These are phyloP conservation scores for Zopfia rhizophila DNA, from an alignment of 2,329 filamentous ascomycete genomes.

Conservation along the genomic window DNA sequence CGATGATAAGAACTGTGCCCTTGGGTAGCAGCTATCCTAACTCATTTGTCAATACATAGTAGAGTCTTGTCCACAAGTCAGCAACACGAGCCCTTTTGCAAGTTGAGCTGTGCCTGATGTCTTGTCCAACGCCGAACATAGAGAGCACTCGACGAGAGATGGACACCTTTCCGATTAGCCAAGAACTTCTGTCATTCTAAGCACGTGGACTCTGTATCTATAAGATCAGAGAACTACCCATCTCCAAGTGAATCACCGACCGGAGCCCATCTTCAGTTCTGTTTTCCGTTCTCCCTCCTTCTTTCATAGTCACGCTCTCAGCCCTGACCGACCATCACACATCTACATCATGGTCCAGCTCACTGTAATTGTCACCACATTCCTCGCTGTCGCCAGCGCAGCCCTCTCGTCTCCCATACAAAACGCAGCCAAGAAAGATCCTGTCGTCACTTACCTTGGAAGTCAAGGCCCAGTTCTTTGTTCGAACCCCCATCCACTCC, in stretches of 20 bases:
- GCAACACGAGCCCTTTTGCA: no score
- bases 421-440: slow-evolving; percentile 35
- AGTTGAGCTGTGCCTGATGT: no score
- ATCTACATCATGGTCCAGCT: slow-evolving; percentile 32
- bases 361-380: slow-evolving; percentile 29
- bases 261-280: no score
- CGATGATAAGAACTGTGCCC: no score
- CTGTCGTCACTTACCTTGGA: slow-evolving; percentile 44
- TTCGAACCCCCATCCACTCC: slow-evolving; percentile 12
- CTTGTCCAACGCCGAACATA: no score
- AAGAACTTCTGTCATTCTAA: not conserved
- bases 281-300: not conserved
- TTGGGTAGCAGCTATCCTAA: no score
- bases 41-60: no score
- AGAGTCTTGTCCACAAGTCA: no score
- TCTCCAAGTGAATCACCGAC: no score
- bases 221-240: slow-evolving; percentile 2
- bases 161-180: not conserved
- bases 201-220: slow-evolving; percentile 2
- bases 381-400: slow-evolving; percentile 28
- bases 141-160: no score
- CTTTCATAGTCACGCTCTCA: not conserved
- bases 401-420: slow-evolving; percentile 29
- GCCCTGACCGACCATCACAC: not conserved
- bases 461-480: slow-evolving; percentile 43